Evolutionary conservation across 148 eudicot species (phyloP).

Genomic region (Fagopyrum homotropicum): DNA sequence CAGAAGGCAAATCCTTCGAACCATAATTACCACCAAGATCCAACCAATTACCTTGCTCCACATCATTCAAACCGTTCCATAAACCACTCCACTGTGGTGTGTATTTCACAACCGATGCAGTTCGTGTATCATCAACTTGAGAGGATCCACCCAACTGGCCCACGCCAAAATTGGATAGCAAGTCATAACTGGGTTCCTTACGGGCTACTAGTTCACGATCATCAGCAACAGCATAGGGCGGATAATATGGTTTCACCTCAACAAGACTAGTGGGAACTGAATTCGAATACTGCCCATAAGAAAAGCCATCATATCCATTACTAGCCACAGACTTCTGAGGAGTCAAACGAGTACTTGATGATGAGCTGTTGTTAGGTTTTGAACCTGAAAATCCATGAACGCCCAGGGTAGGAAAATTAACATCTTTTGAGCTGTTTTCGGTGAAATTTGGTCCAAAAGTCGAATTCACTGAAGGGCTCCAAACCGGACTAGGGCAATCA

Average conservation of each 20-base stretch:
- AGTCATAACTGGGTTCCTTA: conserved; percentile 34
- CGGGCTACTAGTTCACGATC: conserved; percentile 29
- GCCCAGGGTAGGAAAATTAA: conserved; percentile 2
- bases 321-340: conserved; percentile 21
- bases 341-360: conserved; percentile 23
- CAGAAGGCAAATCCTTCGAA: conserved; percentile 28
- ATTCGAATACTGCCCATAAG: conserved; percentile 33
- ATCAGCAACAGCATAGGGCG: conserved; percentile 31
- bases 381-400: conserved; percentile 30
- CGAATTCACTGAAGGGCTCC: conserved; percentile 43
- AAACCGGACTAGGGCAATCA: conserved; percentile 33
- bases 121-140: conserved; percentile 42
- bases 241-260: conserved; percentile 42
- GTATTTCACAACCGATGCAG: conserved; percentile 31
- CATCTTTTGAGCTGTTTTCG: conserved; percentile 23
- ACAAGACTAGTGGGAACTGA: conserved; percentile 18
- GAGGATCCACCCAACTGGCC: conserved; percentile 25
- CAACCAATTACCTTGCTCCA: conserved; percentile 33
- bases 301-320: conserved; percentile 23
- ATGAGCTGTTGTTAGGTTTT: conserved; percentile 19
- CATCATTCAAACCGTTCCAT: conserved; percentile 38
- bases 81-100: conserved; percentile 38
- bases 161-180: conserved; percentile 28
- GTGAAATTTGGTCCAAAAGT: conserved; percentile 29
- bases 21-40: conserved; percentile 32